phyloP scores from a whole-genome alignment of 345 rosid genomes.

The Syzygium aqueum region DNA sequence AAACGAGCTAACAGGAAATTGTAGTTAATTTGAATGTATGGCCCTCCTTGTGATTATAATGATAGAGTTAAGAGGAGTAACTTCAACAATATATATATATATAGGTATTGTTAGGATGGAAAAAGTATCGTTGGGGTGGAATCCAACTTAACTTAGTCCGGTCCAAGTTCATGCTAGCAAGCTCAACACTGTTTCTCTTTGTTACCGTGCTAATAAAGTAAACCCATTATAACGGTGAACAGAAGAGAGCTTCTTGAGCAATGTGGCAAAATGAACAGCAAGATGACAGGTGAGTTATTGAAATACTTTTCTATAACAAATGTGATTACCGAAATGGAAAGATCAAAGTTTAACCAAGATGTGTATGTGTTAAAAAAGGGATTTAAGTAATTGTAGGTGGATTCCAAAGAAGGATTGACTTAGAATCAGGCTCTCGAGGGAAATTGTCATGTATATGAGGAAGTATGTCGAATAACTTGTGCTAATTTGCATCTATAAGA shows the following conservation, averaged over 20 bases:
- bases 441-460: background rate
- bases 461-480: background rate
- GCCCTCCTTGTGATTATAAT: background rate
- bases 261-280: background rate
- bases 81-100: no score
- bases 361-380: background rate
- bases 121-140: no score
- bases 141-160: no score
- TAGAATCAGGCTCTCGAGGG: background rate
- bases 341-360: no score
- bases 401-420: background rate
- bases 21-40: background rate
- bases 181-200: background rate
- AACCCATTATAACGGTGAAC: background rate
- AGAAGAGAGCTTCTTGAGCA: background rate
- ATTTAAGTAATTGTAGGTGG: background rate
- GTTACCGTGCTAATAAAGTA: background rate
- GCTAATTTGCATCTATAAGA: background rate
- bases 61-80: no score
- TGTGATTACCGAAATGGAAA: no score
- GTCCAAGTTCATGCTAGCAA: rapidly evolving
- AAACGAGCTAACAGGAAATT: background rate
- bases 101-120: no score
- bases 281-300: background rate
- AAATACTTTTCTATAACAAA: no score